Base-by-base conservation (phyloP, 1,284 basidiomycete species). In the Microbotryomycetes sp. region DNA sequence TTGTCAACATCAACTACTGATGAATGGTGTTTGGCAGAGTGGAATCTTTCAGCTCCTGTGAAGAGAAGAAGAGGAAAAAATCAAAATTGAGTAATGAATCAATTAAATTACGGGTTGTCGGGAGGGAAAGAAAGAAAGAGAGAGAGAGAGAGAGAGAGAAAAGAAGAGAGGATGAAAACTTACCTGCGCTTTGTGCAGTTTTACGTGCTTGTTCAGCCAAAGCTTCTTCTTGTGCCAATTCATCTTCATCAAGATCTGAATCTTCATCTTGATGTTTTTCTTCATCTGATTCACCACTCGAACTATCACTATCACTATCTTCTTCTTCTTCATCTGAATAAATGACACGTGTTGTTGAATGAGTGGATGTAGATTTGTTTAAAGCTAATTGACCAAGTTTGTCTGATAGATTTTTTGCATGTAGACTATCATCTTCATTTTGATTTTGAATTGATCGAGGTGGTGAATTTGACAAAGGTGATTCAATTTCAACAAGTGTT, bases 151-250 rank as follows among this genome's bases (percentile, higher is more conserved):
- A n/a, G n/a, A n/a, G n/a, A n/a, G n/a, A n/a, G n/a, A n/a, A n/a
- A n/a, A n/a, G n/a, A n/a, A n/a, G n/a, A n/a, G n/a, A n/a, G n/a
- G n/a, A n/a, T n/a, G n/a, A n/a, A 4, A 15, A 45, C 64, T 23
- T 3, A 60, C 66, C 66, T 28, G 64, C 57, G 6, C 54, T 36
- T 19, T 57, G 53, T 29, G 60, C 56, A 15, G 49, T 58, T 5
- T 48, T 15, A 9, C 60, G 51, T 6, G 65, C 67, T 26, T 56
- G 51, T 23, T 51, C 65, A 6, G 51, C 58, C 5, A 68, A 54
- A 6, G 57, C 62, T 50, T 69, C 67, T 23, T 67, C 67, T 36
- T 56, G 30, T 22, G 58, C 67, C 1, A 67, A 51, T 49, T 65
- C 65, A 14, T 66, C 67, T 23, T 50, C 62, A 16, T 58, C 58